Evolutionary conservation across 2,329 filamentous ascomycete species (phyloP), one percentile per base, ranked within the genome.

Genomic region (Sclerotinia glacialis): DNA sequence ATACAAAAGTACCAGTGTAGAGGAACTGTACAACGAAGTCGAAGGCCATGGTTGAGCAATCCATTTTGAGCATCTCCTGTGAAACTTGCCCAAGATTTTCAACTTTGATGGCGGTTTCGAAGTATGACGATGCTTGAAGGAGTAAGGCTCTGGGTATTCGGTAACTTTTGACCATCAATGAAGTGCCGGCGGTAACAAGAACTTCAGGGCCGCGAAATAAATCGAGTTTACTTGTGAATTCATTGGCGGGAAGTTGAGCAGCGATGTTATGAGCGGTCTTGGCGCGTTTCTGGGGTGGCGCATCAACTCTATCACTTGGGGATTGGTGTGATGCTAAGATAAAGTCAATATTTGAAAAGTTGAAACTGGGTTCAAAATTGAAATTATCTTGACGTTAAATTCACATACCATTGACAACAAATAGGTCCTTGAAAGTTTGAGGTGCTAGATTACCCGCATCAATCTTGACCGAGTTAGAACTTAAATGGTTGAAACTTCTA

Each of bases 21-120:
- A 72, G 65, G 64, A 67, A 71, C 44, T 67, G 66, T 11, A 68
- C 23, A 21, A 60, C 55, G 16, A 67, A 52, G 11, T 68, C 40
- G 44, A 71, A 70, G 0, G 62, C 60, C 16, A 50, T 44, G 14
- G 37, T 47, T 11, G 64, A 67, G 18, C 58, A 60, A 5, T 65
- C 63, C 1, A 62, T 31, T 12, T 68, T 34, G 6, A 18, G 34
- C 23, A 68, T 18, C 12, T 64, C 52, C 44, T 59, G 66, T 40
- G 62, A 53, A 14, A 40, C 21, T 12, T 49, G 44, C 2, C 68
- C 68, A 9, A 58, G 49, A 14, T 28, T 62, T 14, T 58, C 44
- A 21, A 55, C 42, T 42, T 60, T 54, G 16, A 71, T 63, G 21
- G 54, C 60, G 2, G 11, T 14, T 21, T 71, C 42, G 16, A 71